phyloP scores from a whole-genome alignment of 352 stramenopile genomes.

The Phytophthora pluvialis region DNA sequence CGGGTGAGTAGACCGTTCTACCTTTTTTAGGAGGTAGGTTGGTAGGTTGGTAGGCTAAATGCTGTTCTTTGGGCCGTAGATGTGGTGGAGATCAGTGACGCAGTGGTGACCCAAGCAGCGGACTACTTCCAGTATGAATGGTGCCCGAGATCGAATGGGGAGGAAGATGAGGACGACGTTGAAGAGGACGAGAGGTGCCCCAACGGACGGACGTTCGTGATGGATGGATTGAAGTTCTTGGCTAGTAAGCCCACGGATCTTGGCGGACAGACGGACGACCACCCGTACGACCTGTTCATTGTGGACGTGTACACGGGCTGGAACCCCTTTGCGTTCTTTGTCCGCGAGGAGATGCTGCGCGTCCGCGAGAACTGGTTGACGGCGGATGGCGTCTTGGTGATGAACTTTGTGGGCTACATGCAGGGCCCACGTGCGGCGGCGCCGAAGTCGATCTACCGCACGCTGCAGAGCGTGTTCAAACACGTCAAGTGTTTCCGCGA shows the following conservation, averaged over 20 bases:
- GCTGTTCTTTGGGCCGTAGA: slow-evolving; percentile 33
- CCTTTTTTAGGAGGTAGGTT: background rate
- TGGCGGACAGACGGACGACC: slow-evolving; percentile 12
- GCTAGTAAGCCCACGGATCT: slow-evolving; percentile 38
- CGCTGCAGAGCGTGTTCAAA: slow-evolving; percentile 66
- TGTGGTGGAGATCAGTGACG: slow-evolving; percentile 78
- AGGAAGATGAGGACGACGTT: slow-evolving; percentile 26
- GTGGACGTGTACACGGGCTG: slow-evolving; percentile 78
- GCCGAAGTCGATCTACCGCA: slow-evolving; percentile 74
- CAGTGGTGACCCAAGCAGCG: slow-evolving; percentile 65
- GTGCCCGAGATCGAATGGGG: slow-evolving; percentile 38
- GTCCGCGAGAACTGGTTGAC: slow-evolving; percentile 64
- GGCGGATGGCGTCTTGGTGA: slow-evolving; percentile 62
- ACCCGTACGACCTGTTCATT: slow-evolving; percentile 64
- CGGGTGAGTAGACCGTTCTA: slow-evolving; percentile 31
- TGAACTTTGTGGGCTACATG: slow-evolving; percentile 83
- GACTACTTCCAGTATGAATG: slow-evolving; percentile 78
- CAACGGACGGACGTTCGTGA: slow-evolving; percentile 65
- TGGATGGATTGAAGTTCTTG: slow-evolving; percentile 71
- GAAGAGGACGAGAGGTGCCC: slow-evolving; percentile 30
- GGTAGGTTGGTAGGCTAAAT: background rate
- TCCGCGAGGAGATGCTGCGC: slow-evolving; percentile 58
- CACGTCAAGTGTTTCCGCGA: slow-evolving; percentile 77
- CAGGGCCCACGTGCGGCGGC: slow-evolving; percentile 54
- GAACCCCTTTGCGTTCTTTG: slow-evolving; percentile 78